Conservation (phyloP, 331 rosid species). For the Spiraea crenata region DNA sequence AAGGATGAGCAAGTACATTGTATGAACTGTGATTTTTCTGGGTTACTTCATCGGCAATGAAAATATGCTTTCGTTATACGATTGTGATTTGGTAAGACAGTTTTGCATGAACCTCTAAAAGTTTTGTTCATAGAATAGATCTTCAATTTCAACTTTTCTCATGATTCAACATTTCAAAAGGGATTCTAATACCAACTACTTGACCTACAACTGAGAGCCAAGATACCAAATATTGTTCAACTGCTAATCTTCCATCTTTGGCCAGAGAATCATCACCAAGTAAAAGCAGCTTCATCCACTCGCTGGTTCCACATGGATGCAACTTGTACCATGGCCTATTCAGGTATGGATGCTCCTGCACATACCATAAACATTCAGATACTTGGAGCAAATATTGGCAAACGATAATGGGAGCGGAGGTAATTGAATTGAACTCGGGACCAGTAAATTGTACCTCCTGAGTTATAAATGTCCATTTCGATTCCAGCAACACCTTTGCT, state of each 20-base stretch:
- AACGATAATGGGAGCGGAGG: too few relatives aligned
- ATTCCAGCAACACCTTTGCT: constrained; percentile 47
- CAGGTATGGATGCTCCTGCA: constrained; percentile 84
- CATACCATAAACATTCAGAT: background rate
- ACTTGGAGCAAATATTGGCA: background rate
- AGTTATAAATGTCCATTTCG: constrained; percentile 87
- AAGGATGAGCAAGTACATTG: background rate
- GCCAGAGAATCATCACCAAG: constrained; percentile 32
- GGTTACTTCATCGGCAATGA: too few relatives aligned
- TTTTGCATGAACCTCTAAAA: background rate
- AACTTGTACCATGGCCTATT: constrained; percentile 85
- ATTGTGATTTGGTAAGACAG: background rate
- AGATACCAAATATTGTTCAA: constrained; percentile 55
- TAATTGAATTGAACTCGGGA: too few relatives aligned
- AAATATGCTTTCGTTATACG: background rate
- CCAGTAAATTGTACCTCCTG: constrained; percentile 50
- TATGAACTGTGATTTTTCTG: background rate
- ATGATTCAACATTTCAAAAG: constrained; percentile 45
- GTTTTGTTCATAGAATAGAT: background rate
- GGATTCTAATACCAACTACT: constrained; percentile 67
- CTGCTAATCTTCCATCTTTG: constrained; percentile 33
- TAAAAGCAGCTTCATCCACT: constrained; percentile 81
- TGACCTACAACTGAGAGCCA: constrained; percentile 88
- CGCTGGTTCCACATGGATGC: constrained; percentile 87
- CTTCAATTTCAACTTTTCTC: background rate